Conservation (phyloP, 2,329 filamentous ascomycete species). For the Aureobasidium sp. region DNA sequence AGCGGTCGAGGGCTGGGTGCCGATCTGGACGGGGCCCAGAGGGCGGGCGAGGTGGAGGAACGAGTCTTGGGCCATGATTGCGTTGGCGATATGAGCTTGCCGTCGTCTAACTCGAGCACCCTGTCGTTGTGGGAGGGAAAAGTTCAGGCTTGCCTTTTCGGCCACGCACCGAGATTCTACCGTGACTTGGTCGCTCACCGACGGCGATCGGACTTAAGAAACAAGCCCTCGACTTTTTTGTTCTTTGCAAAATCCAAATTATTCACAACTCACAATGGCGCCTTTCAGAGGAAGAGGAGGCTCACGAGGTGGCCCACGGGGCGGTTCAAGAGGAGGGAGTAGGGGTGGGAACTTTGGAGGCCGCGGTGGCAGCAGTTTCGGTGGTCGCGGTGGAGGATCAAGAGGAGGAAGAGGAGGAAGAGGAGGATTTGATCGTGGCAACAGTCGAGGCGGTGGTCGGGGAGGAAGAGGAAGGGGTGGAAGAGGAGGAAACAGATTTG, state of each 20-base stretch:
- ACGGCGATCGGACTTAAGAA: background rate
- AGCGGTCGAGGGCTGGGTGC: slow-evolving; percentile 75
- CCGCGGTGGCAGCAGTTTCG: slow-evolving; percentile 25
- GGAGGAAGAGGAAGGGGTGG: slow-evolving; percentile 16
- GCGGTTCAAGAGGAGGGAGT: slow-evolving; percentile 4
- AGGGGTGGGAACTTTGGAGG: slow-evolving; percentile 5
- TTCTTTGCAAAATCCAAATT: background rate
- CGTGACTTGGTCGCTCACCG: background rate
- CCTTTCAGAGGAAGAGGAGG: slow-evolving; percentile 14
- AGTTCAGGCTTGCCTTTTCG: slow-evolving; percentile 6
- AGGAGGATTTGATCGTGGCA: slow-evolving; percentile 21
- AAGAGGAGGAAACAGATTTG: slow-evolving; percentile 21
- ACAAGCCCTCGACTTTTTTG: background rate
- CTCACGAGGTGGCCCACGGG: background rate
- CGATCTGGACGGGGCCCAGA: slow-evolving; percentile 70
- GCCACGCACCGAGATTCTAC: background rate
- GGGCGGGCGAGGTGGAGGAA: slow-evolving; percentile 94
- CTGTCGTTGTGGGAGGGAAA: background rate
- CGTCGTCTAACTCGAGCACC: slow-evolving; percentile 8
- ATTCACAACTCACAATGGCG: slow-evolving; percentile 8
- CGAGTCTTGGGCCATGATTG: slow-evolving; percentile 73
- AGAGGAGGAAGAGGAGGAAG: slow-evolving; percentile 18
- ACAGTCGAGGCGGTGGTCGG: slow-evolving; percentile 23
- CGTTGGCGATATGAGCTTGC: slow-evolving; percentile 13
- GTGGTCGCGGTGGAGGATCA: slow-evolving; percentile 20